These are phyloP conservation scores for Hygrocybe coccinea DNA, from an alignment of 768 basidiomycete species.

Conservation along the genomic window DNA sequence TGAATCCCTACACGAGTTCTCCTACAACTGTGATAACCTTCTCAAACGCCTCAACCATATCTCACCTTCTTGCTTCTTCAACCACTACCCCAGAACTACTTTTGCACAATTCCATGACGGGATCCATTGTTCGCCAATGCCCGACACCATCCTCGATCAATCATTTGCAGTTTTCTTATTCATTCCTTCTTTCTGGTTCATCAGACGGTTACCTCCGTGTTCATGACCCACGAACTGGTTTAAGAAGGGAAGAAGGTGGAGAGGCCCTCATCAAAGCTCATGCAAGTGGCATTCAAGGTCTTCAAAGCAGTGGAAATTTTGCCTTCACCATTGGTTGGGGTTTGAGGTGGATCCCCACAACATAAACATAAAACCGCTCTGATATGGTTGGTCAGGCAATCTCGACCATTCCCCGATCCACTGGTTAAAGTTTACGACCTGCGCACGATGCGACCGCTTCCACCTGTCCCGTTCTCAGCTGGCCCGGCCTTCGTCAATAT, in stretches of 20 bases:
- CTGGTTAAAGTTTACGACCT: slow-evolving; percentile 90
- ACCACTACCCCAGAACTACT: slow-evolving; percentile 57
- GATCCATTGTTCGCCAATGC: slow-evolving; percentile 54
- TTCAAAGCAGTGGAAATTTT: slow-evolving; percentile 74
- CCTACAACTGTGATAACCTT: slow-evolving; percentile 36
- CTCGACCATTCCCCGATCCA: slow-evolving; percentile 83
- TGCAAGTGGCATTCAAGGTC: slow-evolving; percentile 72
- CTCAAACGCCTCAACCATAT: slow-evolving; percentile 46
- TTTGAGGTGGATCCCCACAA: slow-evolving; percentile 51
- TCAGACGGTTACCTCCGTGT: slow-evolving; percentile 70
- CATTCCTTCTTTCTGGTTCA: slow-evolving; percentile 61
- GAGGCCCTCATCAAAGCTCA: slow-evolving; percentile 73
- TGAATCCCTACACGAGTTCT: slow-evolving; percentile 21
- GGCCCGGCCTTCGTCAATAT: slow-evolving; percentile 83
- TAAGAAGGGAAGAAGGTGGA: slow-evolving; percentile 41
- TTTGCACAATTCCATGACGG: slow-evolving; percentile 71
- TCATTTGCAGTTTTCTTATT: slow-evolving; percentile 63
- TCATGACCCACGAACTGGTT: slow-evolving; percentile 63
- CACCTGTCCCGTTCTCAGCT: slow-evolving; percentile 82
- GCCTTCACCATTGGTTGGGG: slow-evolving; percentile 86
- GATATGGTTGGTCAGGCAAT: slow-evolving; percentile 52
- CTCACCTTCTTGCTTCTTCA: slow-evolving; percentile 56
- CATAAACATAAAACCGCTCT: slow-evolving; percentile 1
- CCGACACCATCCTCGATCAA: slow-evolving; percentile 54
- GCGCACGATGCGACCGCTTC: slow-evolving; percentile 73